Evolutionary conservation across 2,329 filamentous ascomycete species (phyloP), one percentile per base, ranked within the genome.

Genomic region (Aurifilum marmelostoma): DNA sequence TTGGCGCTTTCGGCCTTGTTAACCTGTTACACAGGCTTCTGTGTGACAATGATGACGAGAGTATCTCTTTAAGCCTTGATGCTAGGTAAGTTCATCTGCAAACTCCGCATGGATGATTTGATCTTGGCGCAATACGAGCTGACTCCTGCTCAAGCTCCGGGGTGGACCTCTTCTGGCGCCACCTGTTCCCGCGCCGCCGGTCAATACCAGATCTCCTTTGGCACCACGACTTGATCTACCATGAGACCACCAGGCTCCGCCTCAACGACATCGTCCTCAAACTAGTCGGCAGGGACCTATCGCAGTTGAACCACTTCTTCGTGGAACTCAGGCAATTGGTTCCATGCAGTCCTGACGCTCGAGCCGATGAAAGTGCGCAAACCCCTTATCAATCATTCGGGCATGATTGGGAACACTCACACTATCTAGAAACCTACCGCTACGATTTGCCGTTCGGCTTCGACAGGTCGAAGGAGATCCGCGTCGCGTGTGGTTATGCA

Each of bases 401-500:
- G 18, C 8, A 24, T 5, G 9, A 27, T n/a, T 52, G 47, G 39
- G 47, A 52, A 58, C 2, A n/a, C 27, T 66, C n/a, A 59, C 52
- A 24, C 7, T 11, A 41, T 47, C 4, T 37, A 73, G 69, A 72
- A 71, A 82, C 83, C 8, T 91, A 91, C 73, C 82, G 83, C 18
- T 90, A 90, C 71, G 87, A 92, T 0, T 80, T 91, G 3, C 81
- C 81, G 5, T 87, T 83, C 75, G 79, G 83, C 61, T 91, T 92
- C 71, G 92, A 95, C 64, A 85, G 90, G 43, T 80, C 79, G 52
- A 89, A 87, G 74, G 87, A 88, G 21, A 86, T 97, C n/a, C 89
- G 93, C 71, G 89, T 92, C 1, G 80, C 87, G 1, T 92, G 92
- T 71, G 94, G 93, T 27, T 97, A 97, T 77, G 89, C 92, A n/a